Percentiles rank a stretch among this genome's conserved stretches.
Conservation (phyloP, 176 grass and related monocot genomes). For the Zea mays region DNA sequence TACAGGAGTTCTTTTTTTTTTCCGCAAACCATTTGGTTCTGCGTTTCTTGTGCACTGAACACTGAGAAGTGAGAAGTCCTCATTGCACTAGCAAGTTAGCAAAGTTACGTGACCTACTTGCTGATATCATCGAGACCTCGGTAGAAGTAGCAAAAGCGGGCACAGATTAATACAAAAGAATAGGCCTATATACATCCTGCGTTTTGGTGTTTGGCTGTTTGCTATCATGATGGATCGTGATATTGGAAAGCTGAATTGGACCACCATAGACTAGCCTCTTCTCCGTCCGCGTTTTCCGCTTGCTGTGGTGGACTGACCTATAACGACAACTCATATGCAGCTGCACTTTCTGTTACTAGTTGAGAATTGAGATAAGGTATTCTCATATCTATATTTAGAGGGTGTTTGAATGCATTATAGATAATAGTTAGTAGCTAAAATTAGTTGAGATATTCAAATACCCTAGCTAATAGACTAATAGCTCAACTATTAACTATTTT, state of each 20-base stretch:
- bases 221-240: not conserved
- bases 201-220: not conserved
- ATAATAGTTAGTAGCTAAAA: too few relatives aligned
- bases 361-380: not conserved
- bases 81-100: not conserved
- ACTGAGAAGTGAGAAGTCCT: not conserved
- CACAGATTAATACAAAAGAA: too few relatives aligned
- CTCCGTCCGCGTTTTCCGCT: not conserved
- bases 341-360: not conserved
- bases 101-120: not conserved
- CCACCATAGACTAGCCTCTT: not conserved
- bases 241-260: slow-evolving; percentile 11
- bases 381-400: too few relatives aligned
- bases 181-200: too few relatives aligned
- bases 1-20: not conserved
- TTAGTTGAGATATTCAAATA: too few relatives aligned
- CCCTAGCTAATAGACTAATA: too few relatives aligned
- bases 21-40: not conserved
- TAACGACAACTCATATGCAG: not conserved
- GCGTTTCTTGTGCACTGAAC: not conserved
- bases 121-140: not conserved
- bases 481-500: too few relatives aligned
- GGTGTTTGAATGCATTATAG: too few relatives aligned
- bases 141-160: too few relatives aligned
- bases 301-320: not conserved